Evolutionary conservation across 2,329 filamentous ascomycete genomes (phyloP).

Genomic region (Knufia petricola): DNA sequence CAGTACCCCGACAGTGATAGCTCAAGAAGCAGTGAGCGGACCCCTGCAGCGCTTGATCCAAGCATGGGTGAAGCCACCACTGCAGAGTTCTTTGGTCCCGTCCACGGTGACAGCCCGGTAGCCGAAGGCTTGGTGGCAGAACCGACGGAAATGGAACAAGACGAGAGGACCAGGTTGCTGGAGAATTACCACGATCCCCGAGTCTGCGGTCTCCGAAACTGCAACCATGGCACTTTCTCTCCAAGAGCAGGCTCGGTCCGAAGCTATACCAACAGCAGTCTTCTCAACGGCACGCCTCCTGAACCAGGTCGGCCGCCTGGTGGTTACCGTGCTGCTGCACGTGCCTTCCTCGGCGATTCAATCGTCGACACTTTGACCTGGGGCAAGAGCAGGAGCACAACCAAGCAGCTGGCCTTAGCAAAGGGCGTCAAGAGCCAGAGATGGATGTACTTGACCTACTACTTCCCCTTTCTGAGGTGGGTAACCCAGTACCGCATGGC

Average conservation of each 20-base stretch:
- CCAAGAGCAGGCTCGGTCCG: slow-evolving; percentile 50
- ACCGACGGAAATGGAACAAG: slow-evolving; percentile 20
- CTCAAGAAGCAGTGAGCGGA: neutral
- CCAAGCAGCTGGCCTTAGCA: slow-evolving; percentile 58
- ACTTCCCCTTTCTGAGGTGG: slow-evolving; percentile 86
- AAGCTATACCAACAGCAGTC: slow-evolving; percentile 28
- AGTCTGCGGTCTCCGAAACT: slow-evolving; percentile 37
- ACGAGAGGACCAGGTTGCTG: slow-evolving; percentile 31
- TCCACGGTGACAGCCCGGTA: slow-evolving; percentile 6
- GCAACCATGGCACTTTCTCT: slow-evolving; percentile 69
- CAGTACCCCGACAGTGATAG: neutral
- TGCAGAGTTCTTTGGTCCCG: slow-evolving; percentile 9
- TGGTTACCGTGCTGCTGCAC: slow-evolving; percentile 22
- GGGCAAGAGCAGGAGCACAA: slow-evolving; percentile 51
- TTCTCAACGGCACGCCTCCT: slow-evolving; percentile 17
- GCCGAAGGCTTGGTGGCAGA: slow-evolving; percentile 13
- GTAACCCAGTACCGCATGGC: slow-evolving; percentile 73
- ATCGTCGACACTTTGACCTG: slow-evolving; percentile 36
- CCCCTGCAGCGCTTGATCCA: slow-evolving; percentile 11
- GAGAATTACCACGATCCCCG: slow-evolving; percentile 31
- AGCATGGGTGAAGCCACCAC: slow-evolving; percentile 10
- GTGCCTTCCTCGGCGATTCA: slow-evolving; percentile 33
- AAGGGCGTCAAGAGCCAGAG: slow-evolving; percentile 65
- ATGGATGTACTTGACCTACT: slow-evolving; percentile 85
- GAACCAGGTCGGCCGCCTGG: slow-evolving; percentile 17